Evolutionary conservation across 345 rosid species (phyloP).

Genomic region (Salix exigua): DNA sequence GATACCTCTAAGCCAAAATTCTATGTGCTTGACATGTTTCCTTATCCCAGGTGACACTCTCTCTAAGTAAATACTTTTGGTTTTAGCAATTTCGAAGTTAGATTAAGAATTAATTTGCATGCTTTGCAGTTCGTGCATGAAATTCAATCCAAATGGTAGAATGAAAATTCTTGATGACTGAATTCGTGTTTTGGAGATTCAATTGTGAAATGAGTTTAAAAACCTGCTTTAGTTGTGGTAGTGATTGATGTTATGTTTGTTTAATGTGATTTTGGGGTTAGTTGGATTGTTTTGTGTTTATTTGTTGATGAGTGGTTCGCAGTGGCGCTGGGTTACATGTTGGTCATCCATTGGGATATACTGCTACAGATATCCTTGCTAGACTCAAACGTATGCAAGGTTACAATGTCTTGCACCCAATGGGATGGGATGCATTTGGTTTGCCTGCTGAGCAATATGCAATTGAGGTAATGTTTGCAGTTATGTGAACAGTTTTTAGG

Average conservation of each 20-base stretch:
- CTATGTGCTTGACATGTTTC: slow-evolving; percentile 98
- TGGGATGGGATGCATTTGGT: slow-evolving; percentile 99
- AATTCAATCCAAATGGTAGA: background rate
- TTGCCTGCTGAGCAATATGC: slow-evolving; percentile 98
- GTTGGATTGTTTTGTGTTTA: background rate
- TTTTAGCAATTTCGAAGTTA: background rate
- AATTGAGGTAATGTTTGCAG: slow-evolving; percentile 52
- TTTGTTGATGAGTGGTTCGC: slow-evolving; percentile 19
- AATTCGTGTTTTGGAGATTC: background rate
- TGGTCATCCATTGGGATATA: slow-evolving; percentile 93
- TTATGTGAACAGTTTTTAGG: background rate
- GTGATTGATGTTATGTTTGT: too few relatives aligned
- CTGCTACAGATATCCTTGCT: slow-evolving; percentile 89
- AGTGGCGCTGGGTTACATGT: slow-evolving; percentile 98
- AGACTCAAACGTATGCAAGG: slow-evolving; percentile 91
- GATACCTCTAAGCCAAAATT: slow-evolving; percentile 83
- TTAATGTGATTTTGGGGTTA: background rate
- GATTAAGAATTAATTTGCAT: background rate
- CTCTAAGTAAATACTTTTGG: slow-evolving; percentile 1
- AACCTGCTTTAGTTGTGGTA: too few relatives aligned
- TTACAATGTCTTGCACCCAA: slow-evolving; percentile 88
- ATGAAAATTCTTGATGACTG: background rate
- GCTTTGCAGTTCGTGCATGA: background rate
- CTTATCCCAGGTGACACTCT: slow-evolving; percentile 78
- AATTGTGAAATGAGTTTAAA: too few relatives aligned